Evolutionary conservation across 2,329 filamentous ascomycete species (phyloP), one percentile per base, ranked within the genome.

Genomic region (Dactylonectria estremocensis): DNA sequence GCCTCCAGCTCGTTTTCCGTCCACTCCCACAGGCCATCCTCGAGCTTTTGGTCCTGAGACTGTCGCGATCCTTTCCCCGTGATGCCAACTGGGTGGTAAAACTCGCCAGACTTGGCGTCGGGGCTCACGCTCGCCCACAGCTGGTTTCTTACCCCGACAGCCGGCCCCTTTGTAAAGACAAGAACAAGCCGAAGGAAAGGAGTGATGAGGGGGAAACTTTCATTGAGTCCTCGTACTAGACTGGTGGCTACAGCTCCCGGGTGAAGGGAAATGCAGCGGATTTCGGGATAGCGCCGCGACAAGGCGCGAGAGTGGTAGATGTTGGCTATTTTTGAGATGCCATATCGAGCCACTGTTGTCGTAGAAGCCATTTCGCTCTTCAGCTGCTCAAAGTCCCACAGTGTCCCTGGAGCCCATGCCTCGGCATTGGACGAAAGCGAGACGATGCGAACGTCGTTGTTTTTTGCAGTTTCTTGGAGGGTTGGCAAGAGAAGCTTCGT

Each of bases 71-170:
- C 60, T 50, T 63, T 55, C 5, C 22, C 40, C 2, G 52, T 24
- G 5, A 48, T 22, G 5, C 60, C 60, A 9, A 63, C 60, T 9
- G 60, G 60, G 31, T 56, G 24, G 24, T 63, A 63, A 35, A 63
- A 63, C 40, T 56, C 52, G 3, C 60, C 60, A 45, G 60, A 63
- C 22, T 48, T 49, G 2, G 50, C 50, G 43, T 55, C 35, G 16
- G 60, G 50, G 28, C 60, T 63, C 24, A 63, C 52, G 22, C 37
- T 37, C 14, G 60, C 60, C 60, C 60, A 63, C 6, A 63, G 52
- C 37, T 63, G 60, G n/a, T 56, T 63, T 40, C 11, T 24, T 13
- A 50, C 52, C 5, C 60, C 52, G 4, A 16, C 24, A 14, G 28
- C 10, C 10, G 50, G 24, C 13, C 4, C 11, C 33, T 14, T 37